Percentiles rank a stretch among this genome's conserved stretches.
Evolutionary conservation across 331 rosid species (phyloP).

Genomic region (Quercus phellos): DNA sequence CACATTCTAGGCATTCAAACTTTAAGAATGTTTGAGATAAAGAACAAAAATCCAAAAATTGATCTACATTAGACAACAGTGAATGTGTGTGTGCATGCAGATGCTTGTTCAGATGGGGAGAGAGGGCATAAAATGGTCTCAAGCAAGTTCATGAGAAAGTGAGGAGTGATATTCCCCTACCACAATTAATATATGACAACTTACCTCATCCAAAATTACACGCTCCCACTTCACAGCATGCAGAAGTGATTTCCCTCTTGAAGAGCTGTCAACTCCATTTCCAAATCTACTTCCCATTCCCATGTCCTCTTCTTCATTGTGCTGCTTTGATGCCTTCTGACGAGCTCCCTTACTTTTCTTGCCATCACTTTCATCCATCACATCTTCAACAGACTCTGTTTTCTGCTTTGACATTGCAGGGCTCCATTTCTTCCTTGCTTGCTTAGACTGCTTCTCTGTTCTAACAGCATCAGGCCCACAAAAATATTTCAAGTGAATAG

Average conservation of each 20-base stretch:
- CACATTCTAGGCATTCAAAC: not conserved
- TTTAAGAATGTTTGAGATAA: not conserved
- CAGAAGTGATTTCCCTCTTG: constrained; percentile 42
- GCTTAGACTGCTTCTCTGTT: constrained; percentile 84
- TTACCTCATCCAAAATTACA: constrained; percentile 88
- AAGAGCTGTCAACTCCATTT: not conserved
- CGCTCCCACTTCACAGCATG: constrained; percentile 84
- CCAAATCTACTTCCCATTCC: constrained; percentile 5
- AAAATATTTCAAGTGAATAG: constrained; percentile 44
- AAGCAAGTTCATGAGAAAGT: not conserved
- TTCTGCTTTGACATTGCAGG: constrained; percentile 17
- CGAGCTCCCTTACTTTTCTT: constrained; percentile 5
- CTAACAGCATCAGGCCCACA: constrained; percentile 71
- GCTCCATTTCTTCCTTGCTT: constrained; percentile 41
- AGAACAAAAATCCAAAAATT: not conserved
- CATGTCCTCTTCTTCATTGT: constrained; percentile 25
- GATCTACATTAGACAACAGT: not conserved
- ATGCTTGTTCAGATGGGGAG: not conserved
- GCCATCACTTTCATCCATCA: constrained; percentile 18
- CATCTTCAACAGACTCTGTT: constrained; percentile 20
- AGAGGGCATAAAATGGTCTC: not conserved
- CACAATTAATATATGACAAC: constrained; percentile 13
- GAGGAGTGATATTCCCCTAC: not conserved
- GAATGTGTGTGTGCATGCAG: not conserved
- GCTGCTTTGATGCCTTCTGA: constrained; percentile 11